phyloP scores from a whole-genome alignment of 352 stramenopile species.

The Poterioochromonas sp. region DNA sequence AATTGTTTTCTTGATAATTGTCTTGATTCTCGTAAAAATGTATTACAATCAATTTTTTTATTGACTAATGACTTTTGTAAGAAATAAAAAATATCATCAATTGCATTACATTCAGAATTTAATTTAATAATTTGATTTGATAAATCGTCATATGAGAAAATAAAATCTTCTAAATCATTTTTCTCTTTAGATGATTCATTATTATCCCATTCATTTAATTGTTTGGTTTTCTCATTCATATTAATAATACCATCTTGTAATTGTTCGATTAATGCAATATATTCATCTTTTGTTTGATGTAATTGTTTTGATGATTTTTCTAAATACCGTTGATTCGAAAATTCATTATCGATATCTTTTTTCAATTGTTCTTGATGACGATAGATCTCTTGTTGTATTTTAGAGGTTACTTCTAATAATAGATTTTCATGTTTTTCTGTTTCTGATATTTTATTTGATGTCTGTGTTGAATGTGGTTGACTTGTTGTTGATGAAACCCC shows the following conservation, averaged over 20 bases:
- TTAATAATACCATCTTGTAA: no score
- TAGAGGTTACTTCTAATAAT: not conserved
- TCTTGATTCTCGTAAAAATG: not conserved
- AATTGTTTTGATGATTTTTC: no score
- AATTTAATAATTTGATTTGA: conserved; percentile 7
- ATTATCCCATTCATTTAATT: not conserved
- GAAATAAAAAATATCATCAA: conserved; percentile 9
- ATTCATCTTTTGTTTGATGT: no score
- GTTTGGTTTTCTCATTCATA: not conserved
- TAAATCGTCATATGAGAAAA: not conserved
- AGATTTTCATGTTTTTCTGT: no score
- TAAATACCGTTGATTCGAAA: not conserved
- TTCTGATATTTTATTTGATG: no score
- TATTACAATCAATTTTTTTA: not conserved
- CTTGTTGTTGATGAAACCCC: no score
- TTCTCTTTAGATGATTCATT: not conserved
- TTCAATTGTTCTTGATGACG: not conserved
- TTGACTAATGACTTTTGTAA: not conserved
- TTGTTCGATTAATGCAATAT: no score
- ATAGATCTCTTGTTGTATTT: not conserved
- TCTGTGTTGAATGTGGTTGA: no score
- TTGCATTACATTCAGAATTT: not conserved
- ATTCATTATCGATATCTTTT: not conserved
- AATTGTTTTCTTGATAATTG: conserved; percentile 1
- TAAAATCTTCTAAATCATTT: not conserved